Base-by-base conservation (phyloP, 495 filamentous ascomycete species). In the Podospora pseudopauciseta region DNA sequence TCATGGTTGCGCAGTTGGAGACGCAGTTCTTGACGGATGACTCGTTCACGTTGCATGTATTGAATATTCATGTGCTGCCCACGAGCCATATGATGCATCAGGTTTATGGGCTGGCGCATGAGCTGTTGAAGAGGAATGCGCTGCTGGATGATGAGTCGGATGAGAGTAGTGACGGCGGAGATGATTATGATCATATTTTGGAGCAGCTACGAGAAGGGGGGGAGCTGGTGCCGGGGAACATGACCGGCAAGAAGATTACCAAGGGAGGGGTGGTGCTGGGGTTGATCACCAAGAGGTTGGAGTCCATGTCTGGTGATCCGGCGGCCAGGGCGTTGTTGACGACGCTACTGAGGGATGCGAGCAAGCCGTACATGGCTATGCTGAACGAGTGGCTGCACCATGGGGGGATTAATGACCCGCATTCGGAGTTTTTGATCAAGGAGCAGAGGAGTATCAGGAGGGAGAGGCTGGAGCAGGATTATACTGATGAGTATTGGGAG, bases 401-500 rank as follows among this genome's bases (percentile, higher is more conserved):
- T 74, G 95, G 95, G 19, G 92, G 90, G 54, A 98, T 99, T 75
- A 91, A 89, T 75, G 95, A 99, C 77, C 93, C 94, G 2, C 96
- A 97, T 76, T 87, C 86, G 15, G 95, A 99, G 76, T 99, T 99
- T 74, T 80, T 99, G 53, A 89, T 99, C 69, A 96, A 93, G 70
- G 95, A 99, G 77, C 93, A 97, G 75, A 94, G 94, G 78, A 95
- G 92, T 73, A 98, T 99, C 72, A 89, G 89, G 65, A 86, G 95
- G 20, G 96, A 97, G 73, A 86, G 90, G 72, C 80, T 99, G 13
- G 93, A 97, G 75, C 88, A 97, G 73, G 95, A 99, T 78, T 99
- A 97, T 72, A 98, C 94, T 0, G 95, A 99, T 74, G 95, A 98
- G 71, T 99, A 99, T 77, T 99, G 95, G 95, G 95, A 98, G 74